Base-by-base conservation (phyloP, 345 rosid genomes). In the Melaleuca alternifolia region DNA sequence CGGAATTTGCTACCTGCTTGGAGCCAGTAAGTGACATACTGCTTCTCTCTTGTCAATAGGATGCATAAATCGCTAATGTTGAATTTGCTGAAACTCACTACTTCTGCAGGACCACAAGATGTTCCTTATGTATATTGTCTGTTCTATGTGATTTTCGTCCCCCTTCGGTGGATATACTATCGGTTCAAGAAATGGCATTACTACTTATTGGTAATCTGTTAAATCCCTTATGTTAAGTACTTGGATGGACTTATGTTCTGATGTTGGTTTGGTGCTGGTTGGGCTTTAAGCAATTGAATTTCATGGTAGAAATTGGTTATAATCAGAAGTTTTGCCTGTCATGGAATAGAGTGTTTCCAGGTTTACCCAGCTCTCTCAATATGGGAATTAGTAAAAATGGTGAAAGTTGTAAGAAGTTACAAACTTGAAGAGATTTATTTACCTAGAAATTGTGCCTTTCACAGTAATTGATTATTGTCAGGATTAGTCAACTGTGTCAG, bases 121-220 rank as follows among this genome's bases (percentile, higher is more conserved):
- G 91, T 94, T 84, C 98, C 96, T 84, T 92, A 95, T 56, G 96
- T 95, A 33, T 97, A 96, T 82, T 97, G 98, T 89, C 85, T 96
- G 52, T 95, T 97, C 92, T 97, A 92, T 88, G 84, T 97, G 51
- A 91, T 82, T 83, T 97, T 97, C 88, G 99, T 97, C 86, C 99
- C 99, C 89, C 97, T 95, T 52, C 93, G 99, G 75, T 97, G 99
- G 99, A 95, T 97, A 83, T 96, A 97, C 89, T 97, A 97, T 85
- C 94, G 99, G 89, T 96, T 89, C 91, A 97, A 97, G 93, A 97
- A 97, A 91, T 94, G 97, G 99, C 99, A 97, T 89, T 97, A 96
- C 89, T 97, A 96, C 92, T 99, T 97, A 86, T 94, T 97, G 94
- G 99, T 97, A 92, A 92, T 90, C 86, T 88, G 46, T 86, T 41